phyloP scores from a whole-genome alignment of 768 basidiomycete genomes.

The Royoungia palumana region DNA sequence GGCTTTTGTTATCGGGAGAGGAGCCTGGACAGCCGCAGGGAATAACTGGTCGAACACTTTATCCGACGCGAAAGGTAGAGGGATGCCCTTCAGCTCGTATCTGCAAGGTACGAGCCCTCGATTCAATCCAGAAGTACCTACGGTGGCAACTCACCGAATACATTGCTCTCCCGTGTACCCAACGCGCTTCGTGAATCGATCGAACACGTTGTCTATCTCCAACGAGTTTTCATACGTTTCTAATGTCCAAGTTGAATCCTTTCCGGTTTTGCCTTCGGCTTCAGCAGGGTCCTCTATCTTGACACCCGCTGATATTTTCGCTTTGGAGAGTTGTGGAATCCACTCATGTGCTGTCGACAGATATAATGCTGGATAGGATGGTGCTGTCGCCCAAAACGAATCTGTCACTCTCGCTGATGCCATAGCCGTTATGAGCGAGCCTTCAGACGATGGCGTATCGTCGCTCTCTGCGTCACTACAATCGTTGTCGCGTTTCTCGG shows the following conservation, averaged over 20 bases:
- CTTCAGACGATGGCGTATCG: constrained; percentile 38
- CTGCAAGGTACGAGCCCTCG: constrained; percentile 36
- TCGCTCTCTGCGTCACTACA: constrained; percentile 37
- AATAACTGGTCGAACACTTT: constrained; percentile 71
- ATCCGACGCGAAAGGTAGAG: constrained; percentile 85
- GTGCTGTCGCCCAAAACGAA: constrained; percentile 65
- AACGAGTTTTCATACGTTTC: constrained; percentile 83
- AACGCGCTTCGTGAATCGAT: constrained; percentile 75
- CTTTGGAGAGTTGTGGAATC: constrained; percentile 54
- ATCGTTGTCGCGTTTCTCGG: constrained; percentile 17
- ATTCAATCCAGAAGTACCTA: background rate
- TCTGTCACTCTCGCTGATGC: constrained; percentile 51
- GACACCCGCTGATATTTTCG: constrained; percentile 39
- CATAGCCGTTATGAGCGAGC: constrained; percentile 55
- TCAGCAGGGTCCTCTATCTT: constrained; percentile 42
- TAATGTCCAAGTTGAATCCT: constrained; percentile 54
- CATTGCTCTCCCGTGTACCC: constrained; percentile 77
- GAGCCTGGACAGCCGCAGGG: constrained; percentile 44
- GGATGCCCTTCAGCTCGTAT: constrained; percentile 83
- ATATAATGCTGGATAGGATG: constrained; percentile 66
- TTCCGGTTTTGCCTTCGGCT: constrained; percentile 40
- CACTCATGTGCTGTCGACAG: constrained; percentile 75
- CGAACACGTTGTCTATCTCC: constrained; percentile 81
- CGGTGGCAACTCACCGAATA: constrained; percentile 54
- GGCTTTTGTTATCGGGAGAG: constrained; percentile 56